A percentile compares a stretch with the other conserved stretches of the same genome.
These are phyloP conservation scores for Quercus lobata DNA, from an alignment of 331 rosid genomes.

Conservation along the genomic window DNA sequence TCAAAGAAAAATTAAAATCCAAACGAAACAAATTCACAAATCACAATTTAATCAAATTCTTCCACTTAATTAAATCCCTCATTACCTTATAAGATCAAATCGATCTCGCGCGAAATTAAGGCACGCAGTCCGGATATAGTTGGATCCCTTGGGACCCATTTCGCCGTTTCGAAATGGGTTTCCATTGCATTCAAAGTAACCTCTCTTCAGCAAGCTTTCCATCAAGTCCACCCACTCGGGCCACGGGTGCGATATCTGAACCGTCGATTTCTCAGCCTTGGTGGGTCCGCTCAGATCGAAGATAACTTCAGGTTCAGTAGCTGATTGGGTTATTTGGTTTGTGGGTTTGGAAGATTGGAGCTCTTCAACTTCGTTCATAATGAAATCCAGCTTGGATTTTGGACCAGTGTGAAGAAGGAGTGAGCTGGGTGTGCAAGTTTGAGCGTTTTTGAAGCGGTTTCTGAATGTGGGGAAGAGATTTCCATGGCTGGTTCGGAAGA, in stretches of 20 bases:
- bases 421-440: conserved; percentile 8
- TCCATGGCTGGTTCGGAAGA: background rate
- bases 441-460: conserved; percentile 7
- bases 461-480: background rate
- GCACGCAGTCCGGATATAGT: conserved; percentile 64
- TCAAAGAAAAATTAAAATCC: background rate
- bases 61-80: background rate
- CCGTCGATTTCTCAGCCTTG: conserved; percentile 11
- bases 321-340: background rate
- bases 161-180: conserved; percentile 32
- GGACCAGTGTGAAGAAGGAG: conserved; percentile 17
- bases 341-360: conserved; percentile 25
- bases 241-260: conserved; percentile 74
- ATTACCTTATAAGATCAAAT: conserved; percentile 50
- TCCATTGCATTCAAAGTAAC: conserved; percentile 43
- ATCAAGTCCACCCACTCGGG: conserved; percentile 73
- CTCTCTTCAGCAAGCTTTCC: conserved; percentile 49
- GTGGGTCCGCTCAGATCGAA: background rate
- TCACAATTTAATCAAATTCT: background rate
- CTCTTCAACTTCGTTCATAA: conserved; percentile 18
- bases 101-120: conserved; percentile 70
- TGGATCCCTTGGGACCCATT: conserved; percentile 47
- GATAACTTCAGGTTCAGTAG: background rate
- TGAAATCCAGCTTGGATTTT: conserved; percentile 29
- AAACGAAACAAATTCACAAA: background rate